Evolutionary conservation across 2,329 filamentous ascomycete species (phyloP), one percentile per base, ranked within the genome.

Genomic region (Phyllosticta citriasiana): DNA sequence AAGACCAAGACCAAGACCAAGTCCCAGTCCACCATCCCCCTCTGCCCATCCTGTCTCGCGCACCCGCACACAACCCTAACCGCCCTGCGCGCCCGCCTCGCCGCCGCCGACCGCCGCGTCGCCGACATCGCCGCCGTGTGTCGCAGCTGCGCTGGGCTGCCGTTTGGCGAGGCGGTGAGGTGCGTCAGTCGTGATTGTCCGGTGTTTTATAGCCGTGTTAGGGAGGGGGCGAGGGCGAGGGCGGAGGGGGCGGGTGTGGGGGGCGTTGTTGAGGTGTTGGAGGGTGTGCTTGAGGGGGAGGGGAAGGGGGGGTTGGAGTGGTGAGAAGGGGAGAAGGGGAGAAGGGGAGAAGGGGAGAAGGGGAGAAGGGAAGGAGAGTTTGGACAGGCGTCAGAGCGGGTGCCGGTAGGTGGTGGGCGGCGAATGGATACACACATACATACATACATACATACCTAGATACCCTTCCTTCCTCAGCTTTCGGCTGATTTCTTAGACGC

Each of bases 161-260:
- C 87, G 3, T 87, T 85, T 65, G 77, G 84, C 2, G 93, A 97
- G 47, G 84, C 88, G 35, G 86, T 97, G n/a, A 80, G 75, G 51
- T 99, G 94, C 70, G 91, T 96, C 70, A 96, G 89, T 72, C 85
- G 89, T 71, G 93, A 96, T 74, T 99, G 94, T 70, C 88, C 92
- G 0, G 90, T 96, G 0, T 97, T 96, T 67, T 97, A 96, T 74
- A 86, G 86, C 33, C 76, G 90, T 14, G 81, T 84, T 59, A 88
- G 85, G 72, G 85, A 89, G 57, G 63, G 62, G n/a, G 65, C 68
- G 14, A 68, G 60, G 53, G 52, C 73, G 53, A 59, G 51, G 7
- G 65, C 62, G 1, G n/a, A 71, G 57, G 69, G 55, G 55, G 67
- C 67, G 6, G 66, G 66, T 2, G 61, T 69, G 1, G 69, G 66